Evolutionary conservation across 179 eudicot genomes (phyloP), one percentile per base, ranked within the genome.

Genomic region (Nepenthes alata): DNA sequence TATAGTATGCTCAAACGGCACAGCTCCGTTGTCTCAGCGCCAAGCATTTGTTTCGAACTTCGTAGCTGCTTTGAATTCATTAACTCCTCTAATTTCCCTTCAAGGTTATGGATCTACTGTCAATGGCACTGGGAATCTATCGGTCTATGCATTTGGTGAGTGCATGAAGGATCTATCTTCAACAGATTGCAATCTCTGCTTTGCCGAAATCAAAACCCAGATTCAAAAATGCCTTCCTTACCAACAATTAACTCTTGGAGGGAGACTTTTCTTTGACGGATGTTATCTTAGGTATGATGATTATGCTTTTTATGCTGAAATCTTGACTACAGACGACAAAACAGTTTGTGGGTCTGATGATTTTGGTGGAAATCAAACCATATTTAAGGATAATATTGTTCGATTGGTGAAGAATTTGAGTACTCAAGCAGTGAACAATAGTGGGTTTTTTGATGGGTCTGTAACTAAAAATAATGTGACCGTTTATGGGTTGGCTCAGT

Each of bases 401-500:
- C 70, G 65, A 7, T 65, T 81, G 67, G 72, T 67, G 70, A 65
- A 39, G 76, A 74, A 74, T 67, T 59, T 79, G 68, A 76, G 69
- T 12, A 34, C 49, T 11, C 62, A 44, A 54, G 86, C 61, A 41
- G 44, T 37, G 12, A 76, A 61, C 35, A 76, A 67, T 57, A 74
- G 53, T 59, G 76, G 81, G 65, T 79, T 74, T 47, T 64, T 50
- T 41, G 71, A 68, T 12, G 75, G 80, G 7, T 67, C 61, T 25
- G 59, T 74, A 61, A 57, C 38, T 53, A 62, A 60, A 53, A 68
- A 64, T 51, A 74, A 78, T 58, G 55, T 67, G 68, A 61, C 73
- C 3, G 81, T 80, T 61, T 78, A 69, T 56, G 89, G 80, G 15
- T 53, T 77, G 77, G 89, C 79, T 58, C 77, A 83, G 67, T 83